A percentile compares a stretch with the other conserved stretches of the same genome.
Evolutionary conservation across 1,284 basidiomycete genomes (phyloP).

Genomic region (Blastosporella zonata): DNA sequence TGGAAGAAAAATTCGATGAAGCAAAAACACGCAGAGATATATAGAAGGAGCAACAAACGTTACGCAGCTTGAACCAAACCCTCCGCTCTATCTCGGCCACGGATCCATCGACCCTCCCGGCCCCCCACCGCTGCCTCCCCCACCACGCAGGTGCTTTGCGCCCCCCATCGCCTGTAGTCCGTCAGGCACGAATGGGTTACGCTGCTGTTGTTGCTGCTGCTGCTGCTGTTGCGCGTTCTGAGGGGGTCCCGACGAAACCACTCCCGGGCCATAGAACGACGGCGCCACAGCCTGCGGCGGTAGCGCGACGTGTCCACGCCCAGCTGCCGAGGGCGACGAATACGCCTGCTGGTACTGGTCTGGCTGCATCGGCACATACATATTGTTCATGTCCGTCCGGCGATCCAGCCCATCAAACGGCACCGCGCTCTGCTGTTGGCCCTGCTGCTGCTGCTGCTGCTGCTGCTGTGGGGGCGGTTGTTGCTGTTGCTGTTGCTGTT

Average conservation of each 20-base stretch:
- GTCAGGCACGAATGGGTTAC: conserved; percentile 57
- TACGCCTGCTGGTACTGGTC: conserved; percentile 65
- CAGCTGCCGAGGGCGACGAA: conserved; percentile 33
- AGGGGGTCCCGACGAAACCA: conserved; percentile 49
- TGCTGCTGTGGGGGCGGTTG: neutral
- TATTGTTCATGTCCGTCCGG: conserved; percentile 59
- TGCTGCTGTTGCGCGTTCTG: conserved; percentile 27
- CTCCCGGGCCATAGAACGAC: conserved; percentile 68
- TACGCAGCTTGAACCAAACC: conserved; percentile 1
- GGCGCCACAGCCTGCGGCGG: conserved; percentile 49
- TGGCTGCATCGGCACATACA: conserved; percentile 78
- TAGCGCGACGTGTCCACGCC: conserved; percentile 42
- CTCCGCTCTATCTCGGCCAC: conserved; percentile 61
- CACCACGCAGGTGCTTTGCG: conserved; percentile 57
- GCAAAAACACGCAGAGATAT: conserved; percentile 13
- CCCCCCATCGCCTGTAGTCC: conserved; percentile 36
- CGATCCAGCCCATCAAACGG: conserved; percentile 61
- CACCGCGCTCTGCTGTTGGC: conserved; percentile 28
- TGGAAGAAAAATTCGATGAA: conserved; percentile 8
- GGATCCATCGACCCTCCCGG: conserved; percentile 48
- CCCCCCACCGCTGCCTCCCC: conserved; percentile 44
- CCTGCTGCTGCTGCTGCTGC: conserved; percentile 13
- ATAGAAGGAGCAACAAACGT: conserved; percentile 10
- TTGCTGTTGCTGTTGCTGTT: conserved; percentile 8
- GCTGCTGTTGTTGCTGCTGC: conserved; percentile 36